A percentile compares a stretch with the other conserved stretches of the same genome.
Conservation (phyloP, 768 basidiomycete species). For the Sarcodon aspratus region DNA sequence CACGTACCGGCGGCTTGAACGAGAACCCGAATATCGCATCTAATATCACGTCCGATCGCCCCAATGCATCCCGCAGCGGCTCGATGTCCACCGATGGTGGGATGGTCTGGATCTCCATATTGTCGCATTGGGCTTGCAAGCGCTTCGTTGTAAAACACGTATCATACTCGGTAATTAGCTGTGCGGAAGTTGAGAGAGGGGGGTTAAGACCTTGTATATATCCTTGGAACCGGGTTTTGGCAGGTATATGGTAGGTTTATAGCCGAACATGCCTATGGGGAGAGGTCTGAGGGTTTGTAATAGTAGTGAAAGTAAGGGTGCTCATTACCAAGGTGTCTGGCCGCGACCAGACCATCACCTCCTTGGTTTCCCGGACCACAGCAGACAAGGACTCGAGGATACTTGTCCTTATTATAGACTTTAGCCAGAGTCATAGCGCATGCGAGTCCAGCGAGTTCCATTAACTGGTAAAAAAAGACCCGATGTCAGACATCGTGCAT, state of each 20-base stretch:
- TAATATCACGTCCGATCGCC: slow-evolving; percentile 68
- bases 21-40: slow-evolving; percentile 99
- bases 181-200: background rate
- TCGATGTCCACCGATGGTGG: slow-evolving; percentile 34
- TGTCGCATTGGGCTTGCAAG: slow-evolving; percentile 76
- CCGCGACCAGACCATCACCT: slow-evolving; percentile 94
- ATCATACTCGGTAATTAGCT: background rate
- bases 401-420: slow-evolving; percentile 58
- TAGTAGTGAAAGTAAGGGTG: background rate
- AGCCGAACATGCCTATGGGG: slow-evolving; percentile 80
- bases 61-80: slow-evolving; percentile 36
- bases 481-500: background rate
- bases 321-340: slow-evolving; percentile 74
- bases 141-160: slow-evolving; percentile 30
- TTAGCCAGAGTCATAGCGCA: slow-evolving; percentile 82
- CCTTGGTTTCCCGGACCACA: slow-evolving; percentile 98
- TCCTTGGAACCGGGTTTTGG: slow-evolving; percentile 96
- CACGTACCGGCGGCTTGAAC: slow-evolving; percentile 81
- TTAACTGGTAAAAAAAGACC: slow-evolving; percentile 40
- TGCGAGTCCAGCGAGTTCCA: slow-evolving; percentile 93
- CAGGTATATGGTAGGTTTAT: slow-evolving; percentile 81
- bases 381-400: slow-evolving; percentile 80
- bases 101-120: slow-evolving; percentile 75
- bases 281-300: background rate
- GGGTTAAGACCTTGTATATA: slow-evolving; percentile 59